Evolutionary conservation across 257 asterid species (phyloP).

Genomic region (Lycium barbarum): DNA sequence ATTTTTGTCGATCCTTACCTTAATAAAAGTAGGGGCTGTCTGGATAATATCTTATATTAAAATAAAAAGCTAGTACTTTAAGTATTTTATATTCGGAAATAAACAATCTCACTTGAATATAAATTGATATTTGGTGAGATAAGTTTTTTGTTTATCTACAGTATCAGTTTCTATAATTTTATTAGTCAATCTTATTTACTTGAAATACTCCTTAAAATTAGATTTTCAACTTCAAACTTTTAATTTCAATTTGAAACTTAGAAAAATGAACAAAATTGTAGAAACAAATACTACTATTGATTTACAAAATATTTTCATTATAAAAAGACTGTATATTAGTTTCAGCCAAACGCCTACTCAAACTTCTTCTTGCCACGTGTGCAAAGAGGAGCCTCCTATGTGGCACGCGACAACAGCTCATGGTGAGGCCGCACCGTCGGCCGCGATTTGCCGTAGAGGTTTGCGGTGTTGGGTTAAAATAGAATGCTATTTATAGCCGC

Average conservation of each 20-base stretch:
- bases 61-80: too few relatives aligned
- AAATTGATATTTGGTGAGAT: not conserved
- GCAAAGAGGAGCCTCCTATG: constrained; percentile 39
- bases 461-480: not conserved
- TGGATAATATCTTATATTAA: too few relatives aligned
- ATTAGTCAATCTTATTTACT: not conserved
- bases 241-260: too few relatives aligned
- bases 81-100: too few relatives aligned
- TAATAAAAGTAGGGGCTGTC: too few relatives aligned
- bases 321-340: too few relatives aligned
- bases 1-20: too few relatives aligned
- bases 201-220: not conserved
- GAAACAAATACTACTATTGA: too few relatives aligned
- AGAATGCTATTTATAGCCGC: constrained; percentile 48
- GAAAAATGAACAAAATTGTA: not conserved
- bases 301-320: too few relatives aligned
- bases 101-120: too few relatives aligned
- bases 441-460: not conserved
- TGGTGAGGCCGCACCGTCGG: constrained; percentile 55
- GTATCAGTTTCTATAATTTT: not conserved
- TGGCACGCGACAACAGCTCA: constrained; percentile 72
- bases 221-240: too few relatives aligned
- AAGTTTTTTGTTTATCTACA: not conserved
- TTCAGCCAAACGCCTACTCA: not conserved
- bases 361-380: constrained; percentile 53